Evolutionary conservation across 1,139 yeast species (phyloP).

Genomic region (Sugiyamaella xylanicola): DNA sequence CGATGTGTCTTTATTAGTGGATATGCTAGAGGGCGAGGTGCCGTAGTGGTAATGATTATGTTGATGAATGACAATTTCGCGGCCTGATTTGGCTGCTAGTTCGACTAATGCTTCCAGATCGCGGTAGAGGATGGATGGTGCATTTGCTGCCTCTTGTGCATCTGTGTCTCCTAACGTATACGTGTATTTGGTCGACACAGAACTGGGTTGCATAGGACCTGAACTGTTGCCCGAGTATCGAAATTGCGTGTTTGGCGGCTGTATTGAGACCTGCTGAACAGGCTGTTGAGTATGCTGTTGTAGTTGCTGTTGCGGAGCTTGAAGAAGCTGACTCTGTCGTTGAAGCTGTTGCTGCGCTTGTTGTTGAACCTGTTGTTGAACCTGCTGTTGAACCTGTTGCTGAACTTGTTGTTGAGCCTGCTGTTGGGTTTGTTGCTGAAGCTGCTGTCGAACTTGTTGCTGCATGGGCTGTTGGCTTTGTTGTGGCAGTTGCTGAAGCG

Average conservation of each 20-base stretch:
- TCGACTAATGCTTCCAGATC: conserved; percentile 43
- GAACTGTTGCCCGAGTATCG: not conserved
- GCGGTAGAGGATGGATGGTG: conserved; percentile 23
- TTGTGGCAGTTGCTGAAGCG: conserved; percentile 10
- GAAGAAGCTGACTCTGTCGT: not conserved
- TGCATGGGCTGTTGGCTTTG: too few species aligned
- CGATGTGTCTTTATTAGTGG: not conserved
- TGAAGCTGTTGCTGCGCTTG: not conserved
- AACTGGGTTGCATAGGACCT: not conserved
- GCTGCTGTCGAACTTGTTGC: not conserved
- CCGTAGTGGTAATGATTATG: conserved; percentile 57
- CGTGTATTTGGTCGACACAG: conserved; percentile 10
- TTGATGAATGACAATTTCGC: conserved; percentile 76
- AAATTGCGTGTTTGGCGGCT: not conserved
- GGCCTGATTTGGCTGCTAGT: conserved; percentile 61
- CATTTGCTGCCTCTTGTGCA: conserved; percentile 7
- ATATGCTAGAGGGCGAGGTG: conserved; percentile 10
- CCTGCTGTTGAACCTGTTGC: conserved; percentile 9
- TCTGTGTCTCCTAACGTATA: conserved; percentile 19
- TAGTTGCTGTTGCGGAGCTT: conserved; percentile 11
- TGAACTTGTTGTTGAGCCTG: conserved; percentile 6
- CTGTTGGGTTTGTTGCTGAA: not conserved
- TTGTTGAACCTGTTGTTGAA: not conserved
- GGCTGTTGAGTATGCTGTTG: too few species aligned
- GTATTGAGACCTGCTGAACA: too few species aligned